Conservation (phyloP, 2,329 filamentous ascomycete species). For the Fusarium nanum region DNA sequence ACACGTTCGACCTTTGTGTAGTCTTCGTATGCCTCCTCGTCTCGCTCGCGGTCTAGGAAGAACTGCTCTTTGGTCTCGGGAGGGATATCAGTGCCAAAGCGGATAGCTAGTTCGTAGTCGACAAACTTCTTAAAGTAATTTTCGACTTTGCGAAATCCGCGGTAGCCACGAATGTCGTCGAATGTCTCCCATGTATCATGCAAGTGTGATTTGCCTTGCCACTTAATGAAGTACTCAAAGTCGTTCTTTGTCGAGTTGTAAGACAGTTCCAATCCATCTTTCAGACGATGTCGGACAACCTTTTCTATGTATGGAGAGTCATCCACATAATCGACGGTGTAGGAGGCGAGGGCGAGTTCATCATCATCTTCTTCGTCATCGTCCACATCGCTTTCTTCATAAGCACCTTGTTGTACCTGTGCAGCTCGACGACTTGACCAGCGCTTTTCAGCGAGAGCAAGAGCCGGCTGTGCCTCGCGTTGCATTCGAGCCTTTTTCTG, state of each 20-base stretch:
- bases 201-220: slow-evolving; percentile 94
- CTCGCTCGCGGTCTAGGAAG: slow-evolving; percentile 92
- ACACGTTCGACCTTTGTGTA: slow-evolving; percentile 94
- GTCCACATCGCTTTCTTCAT: slow-evolving; percentile 75
- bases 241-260: slow-evolving; percentile 74
- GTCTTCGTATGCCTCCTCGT: slow-evolving; percentile 87
- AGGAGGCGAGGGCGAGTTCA: slow-evolving; percentile 72
- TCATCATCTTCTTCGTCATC: slow-evolving; percentile 74
- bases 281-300: slow-evolving; percentile 86
- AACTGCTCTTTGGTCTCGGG: slow-evolving; percentile 93
- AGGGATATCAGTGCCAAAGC: slow-evolving; percentile 78
- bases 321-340: slow-evolving; percentile 76
- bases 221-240: slow-evolving; percentile 95
- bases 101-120: slow-evolving; percentile 81
- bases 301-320: slow-evolving; percentile 88
- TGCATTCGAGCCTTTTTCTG: slow-evolving; percentile 84
- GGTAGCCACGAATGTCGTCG: slow-evolving; percentile 77
- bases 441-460: slow-evolving; percentile 81
- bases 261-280: slow-evolving; percentile 71
- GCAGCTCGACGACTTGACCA: slow-evolving; percentile 90
- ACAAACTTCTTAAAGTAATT: slow-evolving; percentile 93
- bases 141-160: slow-evolving; percentile 88
- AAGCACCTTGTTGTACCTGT: slow-evolving; percentile 72
- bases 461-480: slow-evolving; percentile 73
- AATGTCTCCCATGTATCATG: slow-evolving; percentile 95